These are phyloP conservation scores for Alternaria incomplexa DNA, from an alignment of 2,329 filamentous ascomycete genomes.

Conservation along the genomic window DNA sequence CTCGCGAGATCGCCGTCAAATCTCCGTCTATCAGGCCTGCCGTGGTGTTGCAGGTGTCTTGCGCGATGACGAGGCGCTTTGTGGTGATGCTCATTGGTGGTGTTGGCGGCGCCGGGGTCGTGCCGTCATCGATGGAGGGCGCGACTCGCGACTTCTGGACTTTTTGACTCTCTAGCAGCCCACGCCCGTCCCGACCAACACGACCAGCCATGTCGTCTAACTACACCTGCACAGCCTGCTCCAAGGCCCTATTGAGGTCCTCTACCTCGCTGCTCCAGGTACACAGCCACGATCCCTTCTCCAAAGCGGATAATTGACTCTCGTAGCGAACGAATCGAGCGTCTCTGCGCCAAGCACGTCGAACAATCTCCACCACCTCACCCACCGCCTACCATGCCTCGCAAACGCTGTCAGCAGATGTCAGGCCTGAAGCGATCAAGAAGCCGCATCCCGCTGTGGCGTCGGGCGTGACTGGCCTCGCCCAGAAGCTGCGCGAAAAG, in stretches of 20 bases:
- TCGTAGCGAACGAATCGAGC: constrained; percentile 29
- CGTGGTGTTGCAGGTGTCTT: constrained; percentile 2
- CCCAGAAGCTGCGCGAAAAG: constrained; percentile 39
- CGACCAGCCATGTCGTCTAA: constrained; percentile 42
- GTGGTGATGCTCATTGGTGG: constrained; percentile 18
- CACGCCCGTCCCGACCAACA: constrained; percentile 5
- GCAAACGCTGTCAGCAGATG: constrained; percentile 20
- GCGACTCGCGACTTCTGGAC: constrained; percentile 27
- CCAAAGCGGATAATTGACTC: constrained; percentile 20
- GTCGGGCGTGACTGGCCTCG: constrained; percentile 29
- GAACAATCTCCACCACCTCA: constrained; percentile 32
- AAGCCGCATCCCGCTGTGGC: constrained; percentile 19
- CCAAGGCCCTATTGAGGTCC: constrained; percentile 29
- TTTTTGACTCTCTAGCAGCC: constrained; percentile 25
- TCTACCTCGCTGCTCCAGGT: constrained; percentile 28
- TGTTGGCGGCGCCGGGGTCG: constrained; percentile 21
- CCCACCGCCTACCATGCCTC: constrained; percentile 33
- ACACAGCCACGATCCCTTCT: constrained; percentile 1
- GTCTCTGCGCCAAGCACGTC: constrained; percentile 22
- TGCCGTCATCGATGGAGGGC: constrained; percentile 43
- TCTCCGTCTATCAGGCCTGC: background rate
- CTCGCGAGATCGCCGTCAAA: background rate
- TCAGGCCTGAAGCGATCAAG: constrained; percentile 24
- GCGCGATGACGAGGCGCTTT: constrained; percentile 2
- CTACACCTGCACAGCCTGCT: constrained; percentile 47